Evolutionary conservation across 208 protist species (phyloP), one percentile per base, ranked within the genome.

Genomic region (Chromosphaera perkinsii): DNA sequence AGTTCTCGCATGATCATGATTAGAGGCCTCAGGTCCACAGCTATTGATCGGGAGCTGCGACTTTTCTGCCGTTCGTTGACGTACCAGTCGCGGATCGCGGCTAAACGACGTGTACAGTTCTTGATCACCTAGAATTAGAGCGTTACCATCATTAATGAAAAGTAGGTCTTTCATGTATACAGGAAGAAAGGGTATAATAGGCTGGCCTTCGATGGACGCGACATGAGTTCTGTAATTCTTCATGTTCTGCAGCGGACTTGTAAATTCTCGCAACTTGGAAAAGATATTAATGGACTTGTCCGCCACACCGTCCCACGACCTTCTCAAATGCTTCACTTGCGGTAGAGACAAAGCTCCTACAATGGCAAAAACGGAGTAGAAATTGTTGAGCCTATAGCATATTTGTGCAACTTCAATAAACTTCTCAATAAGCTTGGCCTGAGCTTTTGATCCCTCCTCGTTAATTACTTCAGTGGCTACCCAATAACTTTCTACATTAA

Each of bases 401-500:
- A 37, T 22, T 14, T 45, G 1, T 7, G 47, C 61, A 4, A 56
- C 43, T 48, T 45, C 43, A 48, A 56, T 57, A 22, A 55, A 32
- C 17, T 55, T 24, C 22, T 9, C 49, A 33, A 54, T 31, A 29
- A 54, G 24, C 10, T 20, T 3, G 24, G 17, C 1, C 12, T 36
- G 43, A 26, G 4, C 24, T 17, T 12, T 1, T 7, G 43, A 7
- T 43, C 31, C 24, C 31, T 43, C 20, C 14, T 1, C 17, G 14
- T 43, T 5, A 43, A 22, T 36, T n/a, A 65, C 42, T 10, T 55
- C 49, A 32, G 67, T 66, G 5, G 67, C 67, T 7, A 64, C 54
- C 67, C 67, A 73, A 57, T 66, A 66, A 27, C 45, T 55, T 48
- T 73, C 68, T 9, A 32, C 33, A 57, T 73, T 51, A 1, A 66